Percentiles rank a stretch among this genome's conserved stretches.
phyloP scores from a whole-genome alignment of 371 early-diverging fungal genomes.

The Blakeslea trispora region DNA sequence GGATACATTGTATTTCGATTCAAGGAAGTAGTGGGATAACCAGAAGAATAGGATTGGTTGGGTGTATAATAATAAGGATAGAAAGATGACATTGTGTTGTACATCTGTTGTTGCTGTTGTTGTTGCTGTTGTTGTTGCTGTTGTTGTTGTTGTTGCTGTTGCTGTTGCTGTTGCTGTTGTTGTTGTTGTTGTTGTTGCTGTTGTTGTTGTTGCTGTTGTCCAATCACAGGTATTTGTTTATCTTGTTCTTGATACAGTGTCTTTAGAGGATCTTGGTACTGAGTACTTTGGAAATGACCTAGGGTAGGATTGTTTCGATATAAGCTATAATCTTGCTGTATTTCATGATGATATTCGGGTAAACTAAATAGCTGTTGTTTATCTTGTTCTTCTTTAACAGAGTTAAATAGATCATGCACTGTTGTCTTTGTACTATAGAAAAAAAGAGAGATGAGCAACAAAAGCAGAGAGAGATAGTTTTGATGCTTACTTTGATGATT shows the following conservation, averaged over 20 bases:
- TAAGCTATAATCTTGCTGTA: too few species aligned
- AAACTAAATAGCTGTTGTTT: too few species aligned
- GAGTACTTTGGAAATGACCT: constrained; percentile 5
- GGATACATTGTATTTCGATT: constrained; percentile 10
- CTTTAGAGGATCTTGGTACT: constrained; percentile 1
- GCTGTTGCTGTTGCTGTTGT: constrained; percentile 5
- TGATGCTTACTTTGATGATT: too few species aligned
- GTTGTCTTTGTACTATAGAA: neutral
- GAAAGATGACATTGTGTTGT: constrained; percentile 56
- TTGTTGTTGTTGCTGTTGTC: constrained; percentile 18
- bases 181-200: constrained; percentile 15
- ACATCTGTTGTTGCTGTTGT: constrained; percentile 37
- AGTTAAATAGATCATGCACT: constrained; percentile 14
- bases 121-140: constrained; percentile 25
- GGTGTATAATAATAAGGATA: constrained; percentile 79
- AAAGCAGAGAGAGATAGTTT: too few species aligned
- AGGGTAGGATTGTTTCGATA: too few species aligned
- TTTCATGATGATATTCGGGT: too few species aligned
- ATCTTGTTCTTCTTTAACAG: too few species aligned
- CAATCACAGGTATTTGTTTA: too few species aligned
- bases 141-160: constrained; percentile 10
- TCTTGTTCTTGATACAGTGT: constrained; percentile 22
- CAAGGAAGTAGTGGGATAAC: neutral
- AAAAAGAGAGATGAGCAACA: neutral
- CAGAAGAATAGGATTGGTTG: constrained; percentile 62